phyloP scores from a whole-genome alignment of 768 basidiomycete genomes.

The Clathrus columnatus region DNA sequence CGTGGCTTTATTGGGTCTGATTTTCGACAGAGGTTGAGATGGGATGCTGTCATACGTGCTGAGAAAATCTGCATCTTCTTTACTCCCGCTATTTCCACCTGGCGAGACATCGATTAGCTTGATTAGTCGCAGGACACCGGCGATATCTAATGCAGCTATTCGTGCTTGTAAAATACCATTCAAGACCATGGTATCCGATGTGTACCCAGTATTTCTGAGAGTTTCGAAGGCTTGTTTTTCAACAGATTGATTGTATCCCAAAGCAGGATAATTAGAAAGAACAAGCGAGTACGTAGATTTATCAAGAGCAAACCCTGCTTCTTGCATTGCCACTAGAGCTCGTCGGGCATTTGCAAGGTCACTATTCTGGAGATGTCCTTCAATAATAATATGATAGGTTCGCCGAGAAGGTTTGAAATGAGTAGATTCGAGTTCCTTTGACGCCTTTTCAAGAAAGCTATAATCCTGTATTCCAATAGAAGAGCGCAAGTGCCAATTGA shows the following conservation, averaged over 20 bases:
- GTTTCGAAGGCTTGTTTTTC: slow-evolving; percentile 41
- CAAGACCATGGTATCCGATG: slow-evolving; percentile 43
- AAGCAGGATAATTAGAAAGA: slow-evolving; percentile 45
- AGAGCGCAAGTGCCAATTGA: slow-evolving; percentile 66
- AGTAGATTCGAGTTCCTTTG: slow-evolving; percentile 42
- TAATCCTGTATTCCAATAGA: slow-evolving; percentile 47
- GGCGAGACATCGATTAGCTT: slow-evolving; percentile 5
- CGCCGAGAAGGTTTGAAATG: slow-evolving; percentile 43
- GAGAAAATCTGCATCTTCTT: not conserved
- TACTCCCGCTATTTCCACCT: not conserved
- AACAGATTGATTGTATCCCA: slow-evolving; percentile 51
- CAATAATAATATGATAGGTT: slow-evolving; percentile 62
- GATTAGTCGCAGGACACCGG: slow-evolving; percentile 41
- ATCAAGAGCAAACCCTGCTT: slow-evolving; percentile 45
- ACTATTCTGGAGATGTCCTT: slow-evolving; percentile 60
- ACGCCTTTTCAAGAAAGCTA: slow-evolving; percentile 32
- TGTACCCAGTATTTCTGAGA: slow-evolving; percentile 32
- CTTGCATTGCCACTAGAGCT: slow-evolving; percentile 47
- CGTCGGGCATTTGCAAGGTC: slow-evolving; percentile 48
- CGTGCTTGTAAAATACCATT: slow-evolving; percentile 61
- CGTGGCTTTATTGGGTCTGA: slow-evolving; percentile 45
- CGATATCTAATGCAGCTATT: slow-evolving; percentile 43
- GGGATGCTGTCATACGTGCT: not conserved
- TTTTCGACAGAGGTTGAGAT: not conserved
- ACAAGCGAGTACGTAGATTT: slow-evolving; percentile 53